Conservation (phyloP, 805 yeast genomes). For the Saccharomycopsis schoenii region DNA sequence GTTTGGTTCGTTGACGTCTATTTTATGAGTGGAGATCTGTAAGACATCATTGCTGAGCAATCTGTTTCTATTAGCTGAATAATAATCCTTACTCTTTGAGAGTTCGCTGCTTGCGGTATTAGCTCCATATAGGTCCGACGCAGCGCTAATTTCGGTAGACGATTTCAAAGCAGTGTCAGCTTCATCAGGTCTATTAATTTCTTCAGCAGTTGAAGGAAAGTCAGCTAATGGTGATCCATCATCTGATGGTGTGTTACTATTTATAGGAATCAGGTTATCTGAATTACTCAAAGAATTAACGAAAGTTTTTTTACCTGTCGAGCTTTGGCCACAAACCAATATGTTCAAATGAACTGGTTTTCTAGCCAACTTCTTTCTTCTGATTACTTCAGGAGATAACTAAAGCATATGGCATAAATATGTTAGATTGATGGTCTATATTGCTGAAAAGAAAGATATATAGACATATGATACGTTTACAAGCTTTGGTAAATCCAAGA, state of each 20-base stretch:
- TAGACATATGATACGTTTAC: not conserved
- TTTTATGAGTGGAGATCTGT: constrained; percentile 10
- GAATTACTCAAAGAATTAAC: constrained; percentile 53
- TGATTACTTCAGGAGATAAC: constrained; percentile 31
- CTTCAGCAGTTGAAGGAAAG: not conserved
- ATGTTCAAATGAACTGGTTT: constrained; percentile 55
- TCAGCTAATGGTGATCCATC: not conserved
- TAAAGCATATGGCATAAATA: not conserved
- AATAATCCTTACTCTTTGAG: not conserved
- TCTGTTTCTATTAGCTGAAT: constrained; percentile 1
- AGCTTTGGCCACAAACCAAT: constrained; percentile 63
- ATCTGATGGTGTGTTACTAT: not conserved
- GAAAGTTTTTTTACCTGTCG: constrained; percentile 68
- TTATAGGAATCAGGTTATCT: not conserved
- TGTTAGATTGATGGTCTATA: too few relatives aligned
- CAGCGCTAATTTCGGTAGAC: not conserved
- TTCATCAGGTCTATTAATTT: not conserved
- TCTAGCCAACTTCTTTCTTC: constrained; percentile 53
- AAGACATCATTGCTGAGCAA: not conserved
- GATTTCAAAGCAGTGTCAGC: not conserved
- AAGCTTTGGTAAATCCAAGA: not conserved
- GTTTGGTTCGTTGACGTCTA: constrained; percentile 49
- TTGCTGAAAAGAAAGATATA: not conserved
- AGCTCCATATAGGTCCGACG: not conserved
- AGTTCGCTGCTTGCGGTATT: not conserved